Conservation (phyloP, 345 rosid genomes). For the Crucihimalaya himalaica region DNA sequence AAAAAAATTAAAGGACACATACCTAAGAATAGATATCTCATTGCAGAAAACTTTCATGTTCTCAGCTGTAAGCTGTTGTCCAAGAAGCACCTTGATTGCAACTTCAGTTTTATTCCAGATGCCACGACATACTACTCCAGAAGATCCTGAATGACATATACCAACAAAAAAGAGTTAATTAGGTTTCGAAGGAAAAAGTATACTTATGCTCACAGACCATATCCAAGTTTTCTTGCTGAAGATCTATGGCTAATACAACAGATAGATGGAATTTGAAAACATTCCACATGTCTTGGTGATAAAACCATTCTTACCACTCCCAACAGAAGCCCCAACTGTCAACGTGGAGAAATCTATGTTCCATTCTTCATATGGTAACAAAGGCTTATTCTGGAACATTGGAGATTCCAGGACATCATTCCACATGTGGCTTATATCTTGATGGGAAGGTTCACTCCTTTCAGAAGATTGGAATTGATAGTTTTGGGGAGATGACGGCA, state of each 20-base stretch:
- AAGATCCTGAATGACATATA: constrained; percentile 52
- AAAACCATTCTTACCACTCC: constrained; percentile 58
- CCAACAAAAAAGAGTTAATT: neutral
- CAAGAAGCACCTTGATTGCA: constrained; percentile 80
- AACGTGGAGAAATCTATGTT: constrained; percentile 77
- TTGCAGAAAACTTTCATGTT: constrained; percentile 83
- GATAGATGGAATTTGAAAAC: neutral
- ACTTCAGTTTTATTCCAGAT: constrained; percentile 86
- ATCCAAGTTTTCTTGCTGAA: neutral
- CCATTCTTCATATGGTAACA: constrained; percentile 73
- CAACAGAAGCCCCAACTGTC: constrained; percentile 71
- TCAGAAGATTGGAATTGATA: constrained; percentile 52
- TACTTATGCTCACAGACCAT: neutral
- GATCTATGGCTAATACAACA: neutral
- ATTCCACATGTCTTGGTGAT: neutral
- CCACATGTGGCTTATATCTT: constrained; percentile 51
- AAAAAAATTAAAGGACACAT: neutral
- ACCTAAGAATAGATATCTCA: constrained; percentile 89
- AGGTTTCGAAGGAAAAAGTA: neutral
- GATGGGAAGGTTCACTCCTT: constrained; percentile 48
- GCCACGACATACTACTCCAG: constrained; percentile 81
- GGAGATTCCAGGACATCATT: constrained; percentile 71
- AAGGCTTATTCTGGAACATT: constrained; percentile 59
- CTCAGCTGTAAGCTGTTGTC: constrained; percentile 71
- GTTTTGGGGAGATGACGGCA: constrained; percentile 76